phyloP scores from a whole-genome alignment of 805 yeast species.

The Nakazawaea ernobii region DNA sequence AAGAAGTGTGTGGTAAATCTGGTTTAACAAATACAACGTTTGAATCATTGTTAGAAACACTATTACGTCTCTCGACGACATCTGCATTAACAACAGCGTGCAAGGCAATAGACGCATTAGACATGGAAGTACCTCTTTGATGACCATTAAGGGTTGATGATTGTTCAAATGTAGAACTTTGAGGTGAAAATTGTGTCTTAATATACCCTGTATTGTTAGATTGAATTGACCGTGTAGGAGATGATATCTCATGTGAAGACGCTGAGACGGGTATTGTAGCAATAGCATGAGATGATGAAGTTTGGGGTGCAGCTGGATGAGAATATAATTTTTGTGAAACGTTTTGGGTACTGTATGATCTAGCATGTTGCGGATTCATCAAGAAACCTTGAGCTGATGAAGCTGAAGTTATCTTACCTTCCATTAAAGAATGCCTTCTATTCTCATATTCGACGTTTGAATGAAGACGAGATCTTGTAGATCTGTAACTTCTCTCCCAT shows the following conservation, averaged over 20 bases:
- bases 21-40: conserved; percentile 17
- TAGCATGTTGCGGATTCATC: conserved; percentile 24
- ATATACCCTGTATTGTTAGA: neutral
- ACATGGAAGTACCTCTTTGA: conserved; percentile 10
- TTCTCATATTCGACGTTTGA: conserved; percentile 15
- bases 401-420: conserved; percentile 21
- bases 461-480: conserved; percentile 26
- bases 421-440: conserved; percentile 38
- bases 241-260: neutral
- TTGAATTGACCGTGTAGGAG: neutral
- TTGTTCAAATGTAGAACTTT: neutral
- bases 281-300: conserved; percentile 56
- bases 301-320: conserved; percentile 62
- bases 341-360: conserved; percentile 34
- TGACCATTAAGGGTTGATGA: neutral
- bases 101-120: conserved; percentile 61
- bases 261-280: conserved; percentile 36
- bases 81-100: conserved; percentile 73
- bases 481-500: conserved; percentile 69
- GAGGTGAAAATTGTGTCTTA: neutral
- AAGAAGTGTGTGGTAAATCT: conserved; percentile 17
- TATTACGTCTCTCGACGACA: conserved; percentile 29
- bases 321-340: conserved; percentile 34
- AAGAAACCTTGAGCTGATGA: conserved; percentile 31
- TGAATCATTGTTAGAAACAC: conserved; percentile 15